These are phyloP conservation scores for Bruguiera parviflora DNA, from an alignment of 345 rosid species.

Conservation along the genomic window DNA sequence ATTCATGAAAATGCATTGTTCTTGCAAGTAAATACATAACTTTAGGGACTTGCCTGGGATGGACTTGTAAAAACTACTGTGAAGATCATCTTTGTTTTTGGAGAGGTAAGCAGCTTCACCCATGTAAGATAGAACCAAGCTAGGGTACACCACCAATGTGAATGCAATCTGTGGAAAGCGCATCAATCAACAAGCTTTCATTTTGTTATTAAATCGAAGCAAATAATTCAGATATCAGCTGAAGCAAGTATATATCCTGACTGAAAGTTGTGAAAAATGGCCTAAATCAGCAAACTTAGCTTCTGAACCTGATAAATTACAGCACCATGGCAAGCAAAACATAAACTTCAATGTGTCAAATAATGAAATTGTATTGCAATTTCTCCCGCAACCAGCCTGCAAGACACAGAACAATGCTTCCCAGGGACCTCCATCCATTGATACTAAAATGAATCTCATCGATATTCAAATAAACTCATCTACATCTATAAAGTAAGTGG, in stretches of 20 bases:
- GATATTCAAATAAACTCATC: no score
- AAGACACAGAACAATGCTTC: constrained; percentile 71
- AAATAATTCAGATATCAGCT: neutral
- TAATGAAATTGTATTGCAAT: neutral
- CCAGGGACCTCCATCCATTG: constrained; percentile 71
- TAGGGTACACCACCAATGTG: constrained; percentile 16
- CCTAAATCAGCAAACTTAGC: neutral
- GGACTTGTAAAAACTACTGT: constrained; percentile 15
- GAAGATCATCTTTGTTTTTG: constrained; percentile 10
- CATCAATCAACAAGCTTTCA: neutral
- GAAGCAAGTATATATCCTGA: neutral
- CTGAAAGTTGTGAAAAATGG: neutral
- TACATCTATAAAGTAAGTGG: no score
- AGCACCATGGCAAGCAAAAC: neutral
- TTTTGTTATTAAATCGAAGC: neutral
- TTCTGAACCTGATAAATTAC: neutral
- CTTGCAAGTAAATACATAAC: neutral
- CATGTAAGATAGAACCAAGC: constrained; percentile 18
- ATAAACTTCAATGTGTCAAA: neutral
- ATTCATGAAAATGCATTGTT: neutral
- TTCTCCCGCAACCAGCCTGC: constrained; percentile 44
- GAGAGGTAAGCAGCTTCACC: constrained; percentile 26
- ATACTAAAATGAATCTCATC: no score
- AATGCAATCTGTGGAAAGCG: constrained; percentile 16
- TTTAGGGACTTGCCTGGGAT: constrained; percentile 13